Evolutionary conservation across 768 basidiomycete species (phyloP).

Genomic region (Mycena leptocephala): DNA sequence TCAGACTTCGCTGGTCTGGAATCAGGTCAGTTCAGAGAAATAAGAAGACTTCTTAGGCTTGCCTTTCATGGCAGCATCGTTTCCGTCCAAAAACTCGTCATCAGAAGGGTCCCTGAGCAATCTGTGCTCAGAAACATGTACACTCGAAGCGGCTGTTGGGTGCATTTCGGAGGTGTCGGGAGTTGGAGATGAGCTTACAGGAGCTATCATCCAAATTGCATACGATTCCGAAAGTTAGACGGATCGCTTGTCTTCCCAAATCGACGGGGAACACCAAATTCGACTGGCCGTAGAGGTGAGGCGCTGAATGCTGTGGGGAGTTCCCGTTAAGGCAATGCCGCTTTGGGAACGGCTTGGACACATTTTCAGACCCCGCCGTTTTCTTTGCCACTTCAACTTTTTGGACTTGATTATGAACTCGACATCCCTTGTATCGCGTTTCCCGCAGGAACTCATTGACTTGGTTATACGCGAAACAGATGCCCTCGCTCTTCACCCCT

Average conservation of each 20-base stretch:
- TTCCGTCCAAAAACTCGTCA: conserved; percentile 18
- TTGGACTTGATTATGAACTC: too few species aligned
- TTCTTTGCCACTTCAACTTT: too few species aligned
- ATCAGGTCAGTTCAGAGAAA: not conserved
- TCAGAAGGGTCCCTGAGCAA: conserved; percentile 29
- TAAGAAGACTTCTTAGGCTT: not conserved
- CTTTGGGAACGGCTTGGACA: too few species aligned
- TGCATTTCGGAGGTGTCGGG: conserved; percentile 33
- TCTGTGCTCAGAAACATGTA: conserved; percentile 14
- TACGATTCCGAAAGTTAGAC: not conserved
- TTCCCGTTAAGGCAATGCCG: too few species aligned
- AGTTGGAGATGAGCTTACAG: conserved; percentile 2
- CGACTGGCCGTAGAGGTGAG: not conserved
- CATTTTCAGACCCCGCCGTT: too few species aligned
- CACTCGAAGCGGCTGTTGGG: not conserved
- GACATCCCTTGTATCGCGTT: not conserved
- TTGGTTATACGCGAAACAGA: not conserved
- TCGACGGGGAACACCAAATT: not conserved
- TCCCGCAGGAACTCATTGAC: conserved; percentile 13
- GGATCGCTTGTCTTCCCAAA: not conserved
- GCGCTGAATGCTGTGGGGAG: too few species aligned
- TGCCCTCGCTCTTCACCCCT: not conserved
- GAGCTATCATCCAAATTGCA: conserved; percentile 34
- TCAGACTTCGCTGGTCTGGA: conserved; percentile 46
- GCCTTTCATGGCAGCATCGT: conserved; percentile 20